A percentile compares a stretch with the other conserved stretches of the same genome.
Evolutionary conservation across 75 land plant species (phyloP).

Genomic region (Chamaecyparis obtusa): DNA sequence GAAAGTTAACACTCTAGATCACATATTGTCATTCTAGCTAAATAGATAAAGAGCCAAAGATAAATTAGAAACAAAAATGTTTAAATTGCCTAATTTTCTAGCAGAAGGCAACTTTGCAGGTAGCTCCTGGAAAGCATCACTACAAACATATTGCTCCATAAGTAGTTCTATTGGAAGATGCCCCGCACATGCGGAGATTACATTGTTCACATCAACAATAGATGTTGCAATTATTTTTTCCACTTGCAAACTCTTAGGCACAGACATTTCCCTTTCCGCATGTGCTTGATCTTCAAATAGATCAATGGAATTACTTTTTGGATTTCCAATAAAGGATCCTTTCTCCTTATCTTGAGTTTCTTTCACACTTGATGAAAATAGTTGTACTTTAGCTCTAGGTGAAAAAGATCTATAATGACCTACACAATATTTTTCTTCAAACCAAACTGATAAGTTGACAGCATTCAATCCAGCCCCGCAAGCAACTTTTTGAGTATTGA

Average conservation of each 20-base stretch:
- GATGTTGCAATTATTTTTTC: background rate
- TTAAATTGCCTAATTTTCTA: conserved; percentile 23
- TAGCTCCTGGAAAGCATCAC: conserved; percentile 1
- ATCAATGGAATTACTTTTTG: background rate
- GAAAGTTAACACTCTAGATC: background rate
- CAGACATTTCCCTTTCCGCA: background rate
- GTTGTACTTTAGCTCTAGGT: background rate
- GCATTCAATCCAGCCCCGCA: background rate
- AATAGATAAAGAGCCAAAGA: conserved; percentile 7
- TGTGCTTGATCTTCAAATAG: background rate
- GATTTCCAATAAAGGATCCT: background rate
- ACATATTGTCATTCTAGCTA: background rate
- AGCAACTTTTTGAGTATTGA: background rate
- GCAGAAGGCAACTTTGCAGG: conserved; percentile 25
- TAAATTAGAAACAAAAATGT: background rate
- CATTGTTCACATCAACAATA: background rate
- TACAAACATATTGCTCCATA: background rate
- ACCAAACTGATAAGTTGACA: background rate
- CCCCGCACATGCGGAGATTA: background rate
- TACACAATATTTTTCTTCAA: background rate
- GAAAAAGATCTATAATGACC: background rate
- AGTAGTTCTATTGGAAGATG: background rate
- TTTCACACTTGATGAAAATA: background rate
- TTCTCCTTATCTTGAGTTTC: background rate
- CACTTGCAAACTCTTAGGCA: background rate